Evolutionary conservation across 257 asterid species (phyloP), one percentile per base, ranked within the genome.

Genomic region (Eucommia ulmoides): DNA sequence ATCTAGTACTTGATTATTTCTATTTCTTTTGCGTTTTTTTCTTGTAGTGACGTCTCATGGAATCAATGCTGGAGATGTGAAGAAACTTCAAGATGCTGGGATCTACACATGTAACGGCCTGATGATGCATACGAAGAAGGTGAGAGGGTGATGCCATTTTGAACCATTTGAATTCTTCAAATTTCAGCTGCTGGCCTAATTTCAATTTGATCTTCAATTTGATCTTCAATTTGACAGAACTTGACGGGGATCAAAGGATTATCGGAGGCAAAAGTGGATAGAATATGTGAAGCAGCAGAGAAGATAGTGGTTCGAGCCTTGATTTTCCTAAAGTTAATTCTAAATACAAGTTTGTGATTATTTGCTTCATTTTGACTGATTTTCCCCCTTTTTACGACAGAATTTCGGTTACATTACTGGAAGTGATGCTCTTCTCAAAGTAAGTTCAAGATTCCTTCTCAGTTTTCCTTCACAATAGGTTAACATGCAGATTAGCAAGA

Each of bases 61-160:
- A 63, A 91, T 91, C 56, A 91, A 91, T 52, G 98, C 96, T 60
- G 98, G 98, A 63, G 98, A 91, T 48, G 95, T 91, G 68, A 91
- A 91, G 86, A 91, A 86, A 78, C 81, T 91, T 58, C 96, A 91
- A 69, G 98, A 91, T 67, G 98, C 96, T 45, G 98, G 96, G 35
- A 91, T 91, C 70, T 68, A 76, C 55, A 86, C 96, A 23, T 86
- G 98, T 76, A 91, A 83, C 70, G 96, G 96, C 61, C 60, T 91
- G 70, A 83, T 91, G 96, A 91, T 91, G 98, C 96, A 91, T 72
- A 86, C 98, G 16, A 85, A 85, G 78, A 89, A 89, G 94, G 96
- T 85, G 54, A 49, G 41, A 23, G 19, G 49, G 23, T 18, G 22
- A 24, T 52, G 33, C 18, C 22, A 18, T 6, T 2, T 42, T 15